A percentile compares a stretch with the other conserved stretches of the same genome.
Evolutionary conservation across 345 rosid genomes (phyloP).

Genomic region (Salix viminalis): DNA sequence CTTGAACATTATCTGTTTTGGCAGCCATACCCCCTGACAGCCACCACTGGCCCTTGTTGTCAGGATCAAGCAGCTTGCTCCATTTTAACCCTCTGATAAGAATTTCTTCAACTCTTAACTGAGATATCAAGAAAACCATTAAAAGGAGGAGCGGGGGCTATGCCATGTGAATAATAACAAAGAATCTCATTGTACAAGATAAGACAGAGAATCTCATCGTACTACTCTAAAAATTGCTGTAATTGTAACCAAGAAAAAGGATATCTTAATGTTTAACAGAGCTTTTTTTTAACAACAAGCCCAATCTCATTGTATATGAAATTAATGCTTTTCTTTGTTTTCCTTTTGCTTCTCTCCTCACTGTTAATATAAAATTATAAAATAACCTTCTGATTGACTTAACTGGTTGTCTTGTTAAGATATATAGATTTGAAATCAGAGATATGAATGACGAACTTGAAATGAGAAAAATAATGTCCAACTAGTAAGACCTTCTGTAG

Average conservation of each 20-base stretch:
- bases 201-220: too few species aligned
- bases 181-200: neutral
- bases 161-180: neutral
- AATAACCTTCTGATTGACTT: neutral
- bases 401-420: neutral
- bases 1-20: constrained; percentile 41
- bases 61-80: constrained; percentile 83
- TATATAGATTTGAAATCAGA: neutral
- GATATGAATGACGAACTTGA: neutral
- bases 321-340: neutral
- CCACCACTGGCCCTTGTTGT: constrained; percentile 98
- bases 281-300: neutral
- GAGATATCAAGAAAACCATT: constrained; percentile 7
- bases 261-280: neutral
- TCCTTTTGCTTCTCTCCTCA: too few species aligned
- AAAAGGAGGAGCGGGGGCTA: neutral
- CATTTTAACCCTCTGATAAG: constrained; percentile 73
- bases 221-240: neutral
- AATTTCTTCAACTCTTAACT: constrained; percentile 70
- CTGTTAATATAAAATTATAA: neutral
- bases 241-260: neutral
- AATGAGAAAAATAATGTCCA: neutral
- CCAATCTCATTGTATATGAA: neutral
- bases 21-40: constrained; percentile 49
- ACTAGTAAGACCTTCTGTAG: constrained; percentile 64